A percentile compares a stretch with the other conserved stretches of the same genome.
Conservation (phyloP, 345 rosid genomes). For the Geranium rotundifolium region DNA sequence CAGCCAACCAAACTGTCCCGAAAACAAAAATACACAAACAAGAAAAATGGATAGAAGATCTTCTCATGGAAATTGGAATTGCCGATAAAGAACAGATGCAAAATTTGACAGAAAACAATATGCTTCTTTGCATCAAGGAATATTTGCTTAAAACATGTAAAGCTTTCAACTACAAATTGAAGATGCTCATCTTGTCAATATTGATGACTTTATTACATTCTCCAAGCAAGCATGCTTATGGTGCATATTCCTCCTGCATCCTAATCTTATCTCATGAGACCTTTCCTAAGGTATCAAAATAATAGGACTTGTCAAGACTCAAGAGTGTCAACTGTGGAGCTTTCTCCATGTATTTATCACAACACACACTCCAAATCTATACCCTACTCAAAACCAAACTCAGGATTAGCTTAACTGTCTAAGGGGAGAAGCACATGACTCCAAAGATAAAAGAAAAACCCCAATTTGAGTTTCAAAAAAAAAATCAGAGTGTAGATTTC, state of each 20-base stretch:
- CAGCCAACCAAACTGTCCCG: not conserved
- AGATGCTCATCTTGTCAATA: constrained; percentile 19
- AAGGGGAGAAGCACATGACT: too few species aligned
- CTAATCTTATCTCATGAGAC: constrained; percentile 13
- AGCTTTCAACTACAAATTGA: constrained; percentile 15
- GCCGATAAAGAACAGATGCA: not conserved
- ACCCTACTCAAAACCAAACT: not conserved
- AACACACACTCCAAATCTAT: not conserved
- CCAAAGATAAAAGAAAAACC: too few species aligned
- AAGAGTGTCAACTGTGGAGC: not conserved
- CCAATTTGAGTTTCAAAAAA: not conserved
- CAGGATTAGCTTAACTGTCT: too few species aligned
- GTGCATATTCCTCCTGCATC: constrained; percentile 1
- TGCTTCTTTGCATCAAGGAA: constrained; percentile 3
- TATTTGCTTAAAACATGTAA: constrained; percentile 9
- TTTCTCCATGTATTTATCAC: not conserved
- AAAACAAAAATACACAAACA: not conserved
- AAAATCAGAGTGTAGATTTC: constrained; percentile 10
- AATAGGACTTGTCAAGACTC: too few species aligned
- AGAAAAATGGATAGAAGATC: not conserved
- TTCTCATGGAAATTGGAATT: not conserved
- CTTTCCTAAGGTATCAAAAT: constrained; percentile 8
- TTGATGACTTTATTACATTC: constrained; percentile 18
- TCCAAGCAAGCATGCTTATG: constrained; percentile 2
- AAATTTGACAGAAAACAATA: not conserved